phyloP scores from a whole-genome alignment of 257 asterid genomes.

The Lycium barbarum region DNA sequence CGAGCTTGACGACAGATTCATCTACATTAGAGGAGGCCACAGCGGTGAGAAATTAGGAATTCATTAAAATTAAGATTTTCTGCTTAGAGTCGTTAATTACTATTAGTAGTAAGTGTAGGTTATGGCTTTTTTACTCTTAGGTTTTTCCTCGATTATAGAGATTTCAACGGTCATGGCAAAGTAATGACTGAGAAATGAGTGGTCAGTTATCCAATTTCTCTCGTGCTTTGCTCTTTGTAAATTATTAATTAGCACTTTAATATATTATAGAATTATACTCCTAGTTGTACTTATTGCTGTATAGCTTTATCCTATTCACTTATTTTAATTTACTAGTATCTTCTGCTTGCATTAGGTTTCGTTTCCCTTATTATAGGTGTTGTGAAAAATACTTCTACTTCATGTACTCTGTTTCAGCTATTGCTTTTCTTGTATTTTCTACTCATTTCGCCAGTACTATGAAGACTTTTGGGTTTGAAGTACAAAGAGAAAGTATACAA shows the following conservation, averaged over 20 bases:
- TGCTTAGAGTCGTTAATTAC: neutral
- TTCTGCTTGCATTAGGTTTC: neutral
- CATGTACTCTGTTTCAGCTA: neutral
- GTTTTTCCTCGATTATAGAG: constrained; percentile 40
- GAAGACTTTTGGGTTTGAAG: neutral
- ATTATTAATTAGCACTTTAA: neutral
- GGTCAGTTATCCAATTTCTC: constrained; percentile 45
- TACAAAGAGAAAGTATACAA: neutral
- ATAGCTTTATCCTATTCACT: neutral
- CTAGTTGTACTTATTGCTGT: neutral
- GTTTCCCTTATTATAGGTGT: neutral
- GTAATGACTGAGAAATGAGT: constrained; percentile 53
- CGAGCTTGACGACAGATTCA: constrained; percentile 36
- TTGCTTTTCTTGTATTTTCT: neutral
- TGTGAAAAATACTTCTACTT: neutral
- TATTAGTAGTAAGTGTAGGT: constrained; percentile 11
- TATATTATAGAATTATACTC: constrained; percentile 19
- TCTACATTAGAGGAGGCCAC: constrained; percentile 42
- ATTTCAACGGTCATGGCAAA: constrained; percentile 32
- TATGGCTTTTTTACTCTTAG: constrained; percentile 22
- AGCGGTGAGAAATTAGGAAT: constrained; percentile 3
- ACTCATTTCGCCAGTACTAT: neutral
- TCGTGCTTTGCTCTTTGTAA: constrained; percentile 35
- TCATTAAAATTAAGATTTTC: constrained; percentile 28
- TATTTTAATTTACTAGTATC: no score